Evolutionary conservation across 1,284 basidiomycete species (phyloP), one percentile per base, ranked within the genome.

Genomic region (Boletus semigastroideus): DNA sequence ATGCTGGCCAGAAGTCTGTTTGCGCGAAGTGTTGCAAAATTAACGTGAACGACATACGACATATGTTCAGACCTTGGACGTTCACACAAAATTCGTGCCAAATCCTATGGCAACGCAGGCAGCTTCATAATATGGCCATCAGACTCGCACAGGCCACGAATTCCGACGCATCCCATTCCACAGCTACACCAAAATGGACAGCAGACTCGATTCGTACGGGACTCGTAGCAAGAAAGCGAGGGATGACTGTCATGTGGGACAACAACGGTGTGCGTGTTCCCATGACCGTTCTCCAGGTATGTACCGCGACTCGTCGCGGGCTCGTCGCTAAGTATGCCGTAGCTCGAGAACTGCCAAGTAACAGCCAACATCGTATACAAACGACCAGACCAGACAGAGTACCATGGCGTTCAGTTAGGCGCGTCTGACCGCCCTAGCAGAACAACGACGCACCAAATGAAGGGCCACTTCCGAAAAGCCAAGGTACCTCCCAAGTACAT

Each of bases 201-300:
- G 90, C 96, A 31, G 78, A 81, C 49, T 94, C 94, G 5, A 81
- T 90, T 59, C 82, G 97, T 54, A 95, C 94, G 1, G 97, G 97
- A n/a, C 78, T 98, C 55, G 89, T 99, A 67, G 95, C 94, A 20
- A 82, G 88, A 53, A 99, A 99, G 76, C 84, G 92, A 45, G 97
- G 97, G 42, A 99, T 99, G 96, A 91, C 92, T 7, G 83, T 85
- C 13, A 77, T 98, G 65, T 99, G 94, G 90, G 90, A 96, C 66
- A 83, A 90, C 65, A 86, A 92, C 55, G 97, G 97, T 33, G 83
- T 84, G 39, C 78, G 91, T 51, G 79, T 90, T 60, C 95, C 97
- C 1, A 93, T 97, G 14, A 99, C 97, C 0, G 87, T 99, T 34
- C 82, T 99, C 30, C 94, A 98, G 78, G 94, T 94, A 58, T 65